Evolutionary conservation across 352 stramenopile species (phyloP).

Genomic region (Pythium monospermum): DNA sequence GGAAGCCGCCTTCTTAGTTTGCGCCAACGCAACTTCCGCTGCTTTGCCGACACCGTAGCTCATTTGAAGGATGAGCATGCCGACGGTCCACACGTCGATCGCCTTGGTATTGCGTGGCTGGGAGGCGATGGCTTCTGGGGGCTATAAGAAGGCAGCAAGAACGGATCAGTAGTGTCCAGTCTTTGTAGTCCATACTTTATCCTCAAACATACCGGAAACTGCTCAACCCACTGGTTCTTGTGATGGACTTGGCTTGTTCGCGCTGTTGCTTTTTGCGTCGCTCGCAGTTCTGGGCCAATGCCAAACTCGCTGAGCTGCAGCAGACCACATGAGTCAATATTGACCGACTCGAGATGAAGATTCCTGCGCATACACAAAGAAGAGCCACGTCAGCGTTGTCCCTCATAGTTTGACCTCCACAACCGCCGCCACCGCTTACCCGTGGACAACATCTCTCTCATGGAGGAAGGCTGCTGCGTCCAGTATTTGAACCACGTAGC

Average conservation of each 20-base stretch:
- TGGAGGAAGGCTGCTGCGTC: conserved; percentile 51
- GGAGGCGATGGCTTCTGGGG: too few species aligned
- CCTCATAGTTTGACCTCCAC: not conserved
- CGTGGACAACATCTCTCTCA: conserved; percentile 34
- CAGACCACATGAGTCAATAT: conserved; percentile 57
- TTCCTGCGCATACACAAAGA: too few species aligned
- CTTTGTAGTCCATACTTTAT: too few species aligned
- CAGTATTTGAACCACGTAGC: conserved; percentile 58
- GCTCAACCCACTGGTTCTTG: conserved; percentile 24
- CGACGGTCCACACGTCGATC: not conserved
- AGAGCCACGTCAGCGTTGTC: too few species aligned
- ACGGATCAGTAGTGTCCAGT: too few species aligned
- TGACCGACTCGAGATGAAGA: conserved; percentile 37
- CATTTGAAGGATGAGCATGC: conserved; percentile 1
- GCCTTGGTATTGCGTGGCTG: not conserved
- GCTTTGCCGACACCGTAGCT: conserved; percentile 13
- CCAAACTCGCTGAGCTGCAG: conserved; percentile 57
- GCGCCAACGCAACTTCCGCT: not conserved
- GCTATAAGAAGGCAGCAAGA: too few species aligned
- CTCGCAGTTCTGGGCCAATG: conserved; percentile 14
- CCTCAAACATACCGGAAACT: too few species aligned
- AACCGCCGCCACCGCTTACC: conserved; percentile 21
- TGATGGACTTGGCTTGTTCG: too few species aligned
- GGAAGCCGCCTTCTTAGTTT: too few species aligned
- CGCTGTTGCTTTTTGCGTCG: too few species aligned